These are phyloP conservation scores for Prunella vulgaris DNA, from an alignment of 257 asterid species.

Conservation along the genomic window DNA sequence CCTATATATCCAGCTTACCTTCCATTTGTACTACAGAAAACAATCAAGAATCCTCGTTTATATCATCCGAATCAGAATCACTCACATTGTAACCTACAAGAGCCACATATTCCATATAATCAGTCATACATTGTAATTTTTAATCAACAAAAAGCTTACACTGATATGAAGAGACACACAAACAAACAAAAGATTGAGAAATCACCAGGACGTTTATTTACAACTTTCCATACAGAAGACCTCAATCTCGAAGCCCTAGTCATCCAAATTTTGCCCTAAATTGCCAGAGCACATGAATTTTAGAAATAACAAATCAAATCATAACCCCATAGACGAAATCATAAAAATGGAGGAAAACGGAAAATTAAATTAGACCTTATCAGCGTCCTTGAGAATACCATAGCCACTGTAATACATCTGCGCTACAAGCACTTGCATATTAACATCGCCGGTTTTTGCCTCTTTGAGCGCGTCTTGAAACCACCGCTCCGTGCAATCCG, in stretches of 20 bases:
- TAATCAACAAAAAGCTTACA: not conserved
- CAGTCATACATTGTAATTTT: not conserved
- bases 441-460: conserved; percentile 63
- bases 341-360: not conserved
- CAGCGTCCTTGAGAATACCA: conserved; percentile 49
- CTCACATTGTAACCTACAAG: conserved; percentile 80
- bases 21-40: conserved; percentile 2
- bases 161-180: not conserved
- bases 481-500: conserved; percentile 65
- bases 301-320: not conserved
- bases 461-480: conserved; percentile 67
- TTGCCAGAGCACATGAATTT: conserved; percentile 7
- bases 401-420: conserved; percentile 74
- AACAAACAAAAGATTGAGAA: not conserved
- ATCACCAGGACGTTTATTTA: conserved; percentile 72
- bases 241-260: conserved; percentile 57
- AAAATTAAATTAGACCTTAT: conserved; percentile 36
- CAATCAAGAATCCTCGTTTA: conserved; percentile 31
- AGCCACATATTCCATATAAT: conserved; percentile 14
- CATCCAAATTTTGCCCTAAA: conserved; percentile 64
- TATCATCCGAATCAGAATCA: conserved; percentile 70
- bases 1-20: conserved; percentile 27
- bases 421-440: conserved; percentile 64
- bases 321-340: not conserved
- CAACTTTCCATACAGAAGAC: conserved; percentile 65